Base-by-base conservation (phyloP, 2,329 filamentous ascomycete species). In the Alternaria consortialis region DNA sequence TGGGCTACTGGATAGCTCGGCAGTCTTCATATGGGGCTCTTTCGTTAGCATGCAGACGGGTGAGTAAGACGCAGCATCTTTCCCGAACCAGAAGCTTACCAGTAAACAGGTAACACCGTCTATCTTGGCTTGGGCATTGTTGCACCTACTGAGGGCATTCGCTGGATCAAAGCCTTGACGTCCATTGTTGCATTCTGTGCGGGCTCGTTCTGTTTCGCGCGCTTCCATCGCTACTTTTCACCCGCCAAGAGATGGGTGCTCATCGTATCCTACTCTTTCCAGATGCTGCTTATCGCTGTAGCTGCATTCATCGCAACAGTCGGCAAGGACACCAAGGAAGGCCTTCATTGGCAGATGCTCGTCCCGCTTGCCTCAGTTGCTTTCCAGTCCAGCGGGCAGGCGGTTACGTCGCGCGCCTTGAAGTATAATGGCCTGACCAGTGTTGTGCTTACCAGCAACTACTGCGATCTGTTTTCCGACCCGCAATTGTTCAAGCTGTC, bases 11-110 rank as follows among this genome's bases (percentile, higher is more conserved):
- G 91, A 94, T 78, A 92, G 90, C 78, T 88, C 90, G 2, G 88
- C 90, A 2, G 90, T 91, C 47, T 90, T 88, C 58, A 90, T 90
- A 42, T 94, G 90, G 89, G 90, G 91, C 12, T 89, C 89, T 3
- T 94, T 94, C 69, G 91, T 93, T 40, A 91, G 89, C 70, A 94
- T 94, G 91, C 91, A 94, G 74, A 94, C 91, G 32, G 91, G 90
- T 87, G 71, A 65, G 81, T 78, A 47, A 65, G 47, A 34, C 1
- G 20, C 17, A 15, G 9, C 23, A 46, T 32, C 23, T 56, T 37
- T 50, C 8, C n/a, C 5, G 36, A 34, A 25, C 43, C 3, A 25
- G 27, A 42, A 20, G 63, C 64, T 75, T 29, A 75, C 60, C 39
- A 20, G 5, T 13, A n/a, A 15, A 31, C 37, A 79, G 77, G 90